Conservation (phyloP, 73 alveolate species). For the Tetrahymena borealis region DNA sequence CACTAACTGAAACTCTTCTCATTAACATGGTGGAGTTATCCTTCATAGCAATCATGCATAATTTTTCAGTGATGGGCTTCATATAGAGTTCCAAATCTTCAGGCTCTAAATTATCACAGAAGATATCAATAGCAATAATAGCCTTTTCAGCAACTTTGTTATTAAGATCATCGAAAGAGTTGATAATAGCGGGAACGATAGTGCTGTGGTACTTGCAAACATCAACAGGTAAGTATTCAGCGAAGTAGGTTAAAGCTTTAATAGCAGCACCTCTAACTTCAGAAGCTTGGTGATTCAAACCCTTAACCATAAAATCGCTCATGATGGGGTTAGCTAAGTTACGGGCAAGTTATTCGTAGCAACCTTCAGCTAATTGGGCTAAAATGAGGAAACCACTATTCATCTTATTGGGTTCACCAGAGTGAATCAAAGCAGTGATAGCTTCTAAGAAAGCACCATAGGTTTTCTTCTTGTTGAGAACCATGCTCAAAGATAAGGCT, state of each 20-base stretch:
- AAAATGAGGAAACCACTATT: constrained; percentile 34
- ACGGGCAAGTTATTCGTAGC: constrained; percentile 26
- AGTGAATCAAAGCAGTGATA: constrained; percentile 14
- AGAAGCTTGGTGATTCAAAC: constrained; percentile 10
- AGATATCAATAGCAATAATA: constrained; percentile 21
- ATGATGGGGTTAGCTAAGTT: constrained; percentile 18
- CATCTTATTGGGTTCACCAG: constrained; percentile 25
- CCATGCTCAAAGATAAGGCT: constrained; percentile 2
- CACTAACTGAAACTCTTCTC: constrained; percentile 28
- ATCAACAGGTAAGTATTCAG: constrained; percentile 38
- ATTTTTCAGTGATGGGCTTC: constrained; percentile 1
- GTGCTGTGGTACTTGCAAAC: constrained; percentile 16
- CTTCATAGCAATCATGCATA: constrained; percentile 5
- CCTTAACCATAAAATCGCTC: constrained; percentile 34
- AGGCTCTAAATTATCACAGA: constrained; percentile 34
- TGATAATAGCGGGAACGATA: constrained; percentile 26
- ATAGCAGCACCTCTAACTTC: constrained; percentile 44
- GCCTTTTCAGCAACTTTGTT: constrained; percentile 33
- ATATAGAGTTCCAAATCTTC: constrained; percentile 15
- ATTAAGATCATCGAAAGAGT: neutral
- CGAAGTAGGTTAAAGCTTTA: constrained; percentile 28
- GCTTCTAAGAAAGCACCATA: constrained; percentile 24
- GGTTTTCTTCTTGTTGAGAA: constrained; percentile 8
- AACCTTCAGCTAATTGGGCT: constrained; percentile 33
- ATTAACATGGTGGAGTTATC: constrained; percentile 7